Conservation (phyloP, 2,329 filamentous ascomycete genomes). For the Metarhizium brunneum region DNA sequence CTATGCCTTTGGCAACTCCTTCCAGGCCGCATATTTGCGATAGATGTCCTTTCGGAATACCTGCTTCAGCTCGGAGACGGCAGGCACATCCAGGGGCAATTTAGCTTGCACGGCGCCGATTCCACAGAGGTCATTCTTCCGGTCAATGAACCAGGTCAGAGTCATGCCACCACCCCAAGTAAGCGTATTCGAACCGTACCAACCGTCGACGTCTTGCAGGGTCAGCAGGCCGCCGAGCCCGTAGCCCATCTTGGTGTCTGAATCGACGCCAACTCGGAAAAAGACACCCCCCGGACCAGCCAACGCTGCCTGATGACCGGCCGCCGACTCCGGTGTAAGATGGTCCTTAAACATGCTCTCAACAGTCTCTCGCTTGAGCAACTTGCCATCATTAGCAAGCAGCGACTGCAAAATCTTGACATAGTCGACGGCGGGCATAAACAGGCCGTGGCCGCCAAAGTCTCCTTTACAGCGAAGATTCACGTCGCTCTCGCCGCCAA, state of each 20-base stretch:
- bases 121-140: conserved; percentile 34
- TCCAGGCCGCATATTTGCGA: conserved; percentile 16
- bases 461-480: conserved; percentile 25
- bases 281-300: conserved; percentile 21
- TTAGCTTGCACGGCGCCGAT: conserved; percentile 28
- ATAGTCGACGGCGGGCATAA: conserved; percentile 29
- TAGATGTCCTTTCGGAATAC: conserved; percentile 33
- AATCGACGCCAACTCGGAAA: conserved; percentile 25
- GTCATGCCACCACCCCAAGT: conserved; percentile 38
- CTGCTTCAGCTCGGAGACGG: conserved; percentile 27
- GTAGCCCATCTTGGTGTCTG: conserved; percentile 23
- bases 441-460: conserved; percentile 36
- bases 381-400: conserved; percentile 35
- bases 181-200: conserved; percentile 33
- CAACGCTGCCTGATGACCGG: conserved; percentile 18
- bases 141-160: conserved; percentile 38
- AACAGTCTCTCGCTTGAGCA: conserved; percentile 32
- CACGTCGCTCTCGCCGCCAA: conserved; percentile 23
- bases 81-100: conserved; percentile 20
- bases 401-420: conserved; percentile 25
- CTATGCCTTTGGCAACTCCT: not conserved
- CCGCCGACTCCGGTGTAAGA: conserved; percentile 20
- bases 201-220: conserved; percentile 29
- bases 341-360: conserved; percentile 38
- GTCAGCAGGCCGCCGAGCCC: conserved; percentile 33